Percentiles rank a stretch among this genome's conserved stretches.
These are phyloP conservation scores for Dentipellis sp. DNA, from an alignment of 768 basidiomycete species.

Conservation along the genomic window DNA sequence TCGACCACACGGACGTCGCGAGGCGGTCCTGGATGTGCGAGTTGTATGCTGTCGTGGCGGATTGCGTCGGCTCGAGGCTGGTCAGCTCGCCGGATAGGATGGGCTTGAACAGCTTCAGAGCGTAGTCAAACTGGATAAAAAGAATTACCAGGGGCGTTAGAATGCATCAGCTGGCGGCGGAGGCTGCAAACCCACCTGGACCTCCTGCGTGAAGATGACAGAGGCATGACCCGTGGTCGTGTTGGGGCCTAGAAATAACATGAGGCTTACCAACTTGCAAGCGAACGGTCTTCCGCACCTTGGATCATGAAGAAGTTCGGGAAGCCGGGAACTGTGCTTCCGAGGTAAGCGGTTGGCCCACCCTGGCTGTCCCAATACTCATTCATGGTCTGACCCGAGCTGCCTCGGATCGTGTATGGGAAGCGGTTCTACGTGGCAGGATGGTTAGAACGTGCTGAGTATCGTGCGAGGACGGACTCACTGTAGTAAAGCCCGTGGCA, in stretches of 20 bases:
- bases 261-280: neutral
- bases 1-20: constrained; percentile 3
- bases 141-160: neutral
- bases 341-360: constrained; percentile 26
- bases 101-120: neutral
- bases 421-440: neutral
- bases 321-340: constrained; percentile 25
- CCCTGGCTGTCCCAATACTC: constrained; percentile 22
- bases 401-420: constrained; percentile 15
- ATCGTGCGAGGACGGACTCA: constrained; percentile 1
- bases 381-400: constrained; percentile 15
- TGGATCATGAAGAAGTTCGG: constrained; percentile 26
- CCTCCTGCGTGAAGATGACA: constrained; percentile 15
- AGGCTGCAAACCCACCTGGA: constrained; percentile 5
- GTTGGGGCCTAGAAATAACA: constrained; percentile 14
- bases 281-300: constrained; percentile 15
- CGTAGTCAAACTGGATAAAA: neutral
- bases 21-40: constrained; percentile 4
- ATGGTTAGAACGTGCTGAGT: neutral
- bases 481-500: constrained; percentile 25
- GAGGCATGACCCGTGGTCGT: constrained; percentile 15
- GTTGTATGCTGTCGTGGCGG: constrained; percentile 9
- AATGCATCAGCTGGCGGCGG: neutral
- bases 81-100: neutral
- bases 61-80: constrained; percentile 12